These are phyloP conservation scores for Corymbia calophylla DNA, from an alignment of 441 rosid genomes.

Conservation along the genomic window DNA sequence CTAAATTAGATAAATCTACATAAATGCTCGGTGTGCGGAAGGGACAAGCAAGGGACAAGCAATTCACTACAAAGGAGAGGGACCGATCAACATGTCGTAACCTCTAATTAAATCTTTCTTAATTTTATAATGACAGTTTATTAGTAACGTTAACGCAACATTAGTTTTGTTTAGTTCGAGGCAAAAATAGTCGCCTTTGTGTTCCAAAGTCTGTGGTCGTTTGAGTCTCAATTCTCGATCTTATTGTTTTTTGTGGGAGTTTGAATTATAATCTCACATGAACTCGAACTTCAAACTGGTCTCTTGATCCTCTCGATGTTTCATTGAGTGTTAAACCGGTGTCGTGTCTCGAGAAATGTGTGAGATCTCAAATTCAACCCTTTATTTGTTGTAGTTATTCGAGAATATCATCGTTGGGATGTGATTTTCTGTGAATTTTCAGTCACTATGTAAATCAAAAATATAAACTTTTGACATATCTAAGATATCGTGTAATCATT, in stretches of 20 bases:
- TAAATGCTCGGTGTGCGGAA: not conserved
- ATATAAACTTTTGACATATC: not conserved
- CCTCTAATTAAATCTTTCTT: not conserved
- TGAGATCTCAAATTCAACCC: fast-evolving
- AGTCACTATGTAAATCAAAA: fast-evolving
- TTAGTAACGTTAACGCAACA: not conserved
- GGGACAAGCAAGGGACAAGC: not conserved
- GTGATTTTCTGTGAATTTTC: no score
- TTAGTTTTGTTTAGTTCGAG: not conserved
- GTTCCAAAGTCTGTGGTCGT: not conserved
- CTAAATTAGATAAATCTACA: not conserved
- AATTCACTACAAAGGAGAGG: not conserved
- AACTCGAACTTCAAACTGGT: not conserved
- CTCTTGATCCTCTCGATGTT: not conserved
- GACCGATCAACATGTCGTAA: not conserved
- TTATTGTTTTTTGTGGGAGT: not conserved
- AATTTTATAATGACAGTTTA: not conserved
- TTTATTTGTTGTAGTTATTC: no score
- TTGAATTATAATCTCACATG: fast-evolving
- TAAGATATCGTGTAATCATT: not conserved
- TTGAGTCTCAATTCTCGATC: fast-evolving
- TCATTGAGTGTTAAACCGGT: not conserved
- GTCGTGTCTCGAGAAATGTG: not conserved
- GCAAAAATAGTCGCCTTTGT: not conserved
- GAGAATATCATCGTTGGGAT: no score